Evolutionary conservation across 768 basidiomycete species (phyloP), one percentile per base, ranked within the genome.

Genomic region (Trametopsis cervina): DNA sequence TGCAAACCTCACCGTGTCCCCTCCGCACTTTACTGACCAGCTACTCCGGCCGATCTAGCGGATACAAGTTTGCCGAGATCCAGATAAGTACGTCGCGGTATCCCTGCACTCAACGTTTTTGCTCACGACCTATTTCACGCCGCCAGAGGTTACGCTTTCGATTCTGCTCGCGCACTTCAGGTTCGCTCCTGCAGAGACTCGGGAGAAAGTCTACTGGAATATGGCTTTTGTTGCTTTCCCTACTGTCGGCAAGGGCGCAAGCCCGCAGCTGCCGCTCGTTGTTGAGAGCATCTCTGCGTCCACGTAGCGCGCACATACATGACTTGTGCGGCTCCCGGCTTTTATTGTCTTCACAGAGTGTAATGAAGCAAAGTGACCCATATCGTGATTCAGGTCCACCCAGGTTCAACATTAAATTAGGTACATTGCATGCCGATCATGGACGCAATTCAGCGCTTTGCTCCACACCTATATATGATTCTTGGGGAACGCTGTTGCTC

Each of bases 21-120:
- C 11, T 4, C n/a, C 29, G 17, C 5, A 7, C n/a, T 20, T 18
- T 26, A n/a, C 15, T 9, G 20, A 44, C 12, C 24, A 15, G 22
- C 21, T 33, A 15, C 29, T 33, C 29, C 7, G 7, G 9, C 29
- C 15, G 15, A 40, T 36, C 12, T 26, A 51, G 50, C 21, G 50
- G 50, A 13, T 51, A 40, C 45, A 51, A 51, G 23, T 51, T 51
- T 33, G 21, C 50, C 11, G 29, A 33, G 29, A 33, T 33, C 29
- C 9, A 33, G 29, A 33, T 33, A 15, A 33, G 29, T 33, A 15
- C 15, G 29, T 33, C n/a, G n/a, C n/a, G n/a, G n/a, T n/a, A 33
- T 7, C 7, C 29, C 15, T 33, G 29, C 7, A 33, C 29, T 15
- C 15, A 15, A 33, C 29, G 7, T 33, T 7, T 33, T 33, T 15